Conservation (phyloP, 2,329 filamentous ascomycete species). For the Xylariaceae sp. region DNA sequence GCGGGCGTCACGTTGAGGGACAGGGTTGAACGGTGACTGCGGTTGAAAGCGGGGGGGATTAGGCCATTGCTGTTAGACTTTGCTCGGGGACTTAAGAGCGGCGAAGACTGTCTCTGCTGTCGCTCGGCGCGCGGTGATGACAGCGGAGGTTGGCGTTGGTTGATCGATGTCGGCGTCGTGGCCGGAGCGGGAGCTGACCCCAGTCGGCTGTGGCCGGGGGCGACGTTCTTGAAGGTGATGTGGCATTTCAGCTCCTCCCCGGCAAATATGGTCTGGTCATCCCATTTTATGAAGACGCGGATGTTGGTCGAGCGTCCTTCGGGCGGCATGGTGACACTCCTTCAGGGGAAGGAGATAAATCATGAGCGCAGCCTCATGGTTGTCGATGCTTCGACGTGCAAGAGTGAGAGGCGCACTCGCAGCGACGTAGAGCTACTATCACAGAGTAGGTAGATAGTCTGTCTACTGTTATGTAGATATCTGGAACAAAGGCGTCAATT, state of each 20-base stretch:
- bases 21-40: constrained; percentile 62
- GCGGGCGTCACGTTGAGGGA: constrained; percentile 54
- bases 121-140: constrained; percentile 33
- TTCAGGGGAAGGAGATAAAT: constrained; percentile 32
- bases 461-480: too few species aligned
- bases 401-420: constrained; percentile 7
- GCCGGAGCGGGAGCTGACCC: constrained; percentile 16
- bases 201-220: constrained; percentile 39
- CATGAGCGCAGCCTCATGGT: constrained; percentile 29
- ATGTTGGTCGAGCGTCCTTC: constrained; percentile 60
- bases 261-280: constrained; percentile 89
- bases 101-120: constrained; percentile 36
- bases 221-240: constrained; percentile 91
- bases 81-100: constrained; percentile 37
- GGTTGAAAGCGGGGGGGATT: constrained; percentile 41
- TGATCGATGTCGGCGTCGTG: constrained; percentile 13
- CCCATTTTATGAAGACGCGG: constrained; percentile 92
- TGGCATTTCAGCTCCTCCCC: constrained; percentile 94
- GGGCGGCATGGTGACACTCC: constrained; percentile 44
- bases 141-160: constrained; percentile 24
- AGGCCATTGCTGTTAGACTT: constrained; percentile 42
- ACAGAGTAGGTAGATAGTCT: background rate
- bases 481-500: too few species aligned
- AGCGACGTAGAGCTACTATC: constrained; percentile 4
- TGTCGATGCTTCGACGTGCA: constrained; percentile 11